Base-by-base conservation (phyloP, 2,329 filamentous ascomycete species). In the Botrytis fabae region DNA sequence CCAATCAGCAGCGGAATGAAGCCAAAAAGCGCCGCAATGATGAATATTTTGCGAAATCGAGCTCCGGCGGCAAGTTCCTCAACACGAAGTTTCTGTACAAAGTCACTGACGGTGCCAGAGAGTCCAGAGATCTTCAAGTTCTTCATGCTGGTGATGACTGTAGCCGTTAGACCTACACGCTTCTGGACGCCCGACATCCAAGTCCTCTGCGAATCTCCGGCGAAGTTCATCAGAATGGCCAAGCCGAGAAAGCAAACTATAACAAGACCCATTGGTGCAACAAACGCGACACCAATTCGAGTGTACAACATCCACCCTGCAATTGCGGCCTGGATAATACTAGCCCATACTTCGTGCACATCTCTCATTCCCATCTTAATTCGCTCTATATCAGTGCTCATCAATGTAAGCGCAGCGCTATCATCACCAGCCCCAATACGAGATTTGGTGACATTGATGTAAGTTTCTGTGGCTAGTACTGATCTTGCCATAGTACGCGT, bases 401-500 rank as follows among this genome's bases (percentile, higher is more conserved):
- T 79, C 64, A 79, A 71, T 12, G 78, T 79, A 12, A 79, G 42
- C 6, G 78, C 73, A 7, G 73, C 71, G 5, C 60, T 74, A 28
- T 76, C 62, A 38, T 75, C 73, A 3, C 57, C 22, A 20, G 70
- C 71, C 46, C 73, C 72, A 22, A 75, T 73, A 6, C 69, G 77
- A 28, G 84, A 73, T 1, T 79, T 75, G 0, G 83, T 73, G 0
- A 84, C 84, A 76, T 85, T 86, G 35, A 83, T 82, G 76, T 85
- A 89, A 1, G 88, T 83, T 75, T 86, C 80, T 0, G 85, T 84
- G n/a, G 85, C 80, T 2, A 86, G 75, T 0, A 79, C 81, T 7
- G 82, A 82, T 54, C 84, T 80, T n/a, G 71, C 44, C 70, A 76
- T 76, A 40, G 70, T 74, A 20, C 72, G 46, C 5, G 60, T 63